A percentile compares a stretch with the other conserved stretches of the same genome.
These are phyloP conservation scores for Aurinia saxatilis DNA, from an alignment of 345 rosid genomes.

Conservation along the genomic window DNA sequence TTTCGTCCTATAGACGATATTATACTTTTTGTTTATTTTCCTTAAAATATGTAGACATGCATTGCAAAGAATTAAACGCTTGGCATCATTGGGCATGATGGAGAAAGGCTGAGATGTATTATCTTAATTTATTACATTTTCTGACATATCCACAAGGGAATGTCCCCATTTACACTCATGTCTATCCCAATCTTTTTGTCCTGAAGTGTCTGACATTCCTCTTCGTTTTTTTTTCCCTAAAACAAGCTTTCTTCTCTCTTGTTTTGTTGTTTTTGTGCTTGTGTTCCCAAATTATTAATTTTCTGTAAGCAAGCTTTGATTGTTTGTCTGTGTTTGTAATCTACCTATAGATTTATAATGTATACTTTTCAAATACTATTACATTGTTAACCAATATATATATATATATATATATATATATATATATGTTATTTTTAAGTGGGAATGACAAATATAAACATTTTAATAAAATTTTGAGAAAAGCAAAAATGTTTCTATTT, in stretches of 20 bases:
- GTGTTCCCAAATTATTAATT: not conserved
- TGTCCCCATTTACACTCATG: conserved; percentile 25
- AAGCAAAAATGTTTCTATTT: no score
- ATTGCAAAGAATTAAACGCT: conserved; percentile 14
- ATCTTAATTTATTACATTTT: not conserved
- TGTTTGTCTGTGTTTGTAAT: no score
- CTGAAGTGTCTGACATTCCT: conserved; percentile 21
- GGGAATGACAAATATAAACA: no score
- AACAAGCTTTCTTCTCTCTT: not conserved
- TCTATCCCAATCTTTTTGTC: conserved; percentile 19
- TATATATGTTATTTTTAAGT: no score
- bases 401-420: no score
- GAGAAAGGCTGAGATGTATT: not conserved
- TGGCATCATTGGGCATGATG: conserved; percentile 28
- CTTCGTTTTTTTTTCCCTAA: not conserved
- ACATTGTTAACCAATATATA: no score
- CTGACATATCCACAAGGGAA: conserved; percentile 30
- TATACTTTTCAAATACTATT: no score
- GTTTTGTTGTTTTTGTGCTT: not conserved
- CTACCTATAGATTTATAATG: no score
- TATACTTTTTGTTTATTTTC: not conserved
- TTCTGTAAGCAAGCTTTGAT: no score
- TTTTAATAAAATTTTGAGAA: no score
- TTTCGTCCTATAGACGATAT: not conserved
- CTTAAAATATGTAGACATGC: not conserved